phyloP scores from a whole-genome alignment of 1,284 basidiomycete genomes.

The Trichosporon asahii region DNA sequence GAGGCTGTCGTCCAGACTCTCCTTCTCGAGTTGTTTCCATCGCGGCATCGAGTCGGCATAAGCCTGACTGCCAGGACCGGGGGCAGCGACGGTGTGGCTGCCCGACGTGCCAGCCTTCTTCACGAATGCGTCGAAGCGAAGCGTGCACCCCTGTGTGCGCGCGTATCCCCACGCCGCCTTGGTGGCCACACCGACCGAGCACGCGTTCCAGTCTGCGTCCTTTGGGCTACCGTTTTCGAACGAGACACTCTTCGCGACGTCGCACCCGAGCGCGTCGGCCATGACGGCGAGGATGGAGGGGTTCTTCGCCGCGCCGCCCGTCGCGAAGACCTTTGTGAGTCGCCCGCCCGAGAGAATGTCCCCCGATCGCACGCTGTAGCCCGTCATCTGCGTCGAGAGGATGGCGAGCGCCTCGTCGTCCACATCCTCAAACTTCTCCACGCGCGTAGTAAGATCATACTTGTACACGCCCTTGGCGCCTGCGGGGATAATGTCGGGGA shows the following conservation, averaged over 20 bases:
- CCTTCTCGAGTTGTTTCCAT: conserved; percentile 35
- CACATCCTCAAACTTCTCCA: conserved; percentile 45
- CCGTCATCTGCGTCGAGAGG: conserved; percentile 76
- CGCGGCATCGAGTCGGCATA: conserved; percentile 31
- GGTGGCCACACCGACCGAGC: conserved; percentile 48
- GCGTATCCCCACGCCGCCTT: conserved; percentile 50
- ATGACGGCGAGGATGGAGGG: conserved; percentile 68
- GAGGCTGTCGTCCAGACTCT: conserved; percentile 9
- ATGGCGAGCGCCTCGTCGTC: conserved; percentile 71
- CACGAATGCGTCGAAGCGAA: conserved; percentile 22
- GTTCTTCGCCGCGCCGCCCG: conserved; percentile 77
- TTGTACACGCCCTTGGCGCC: conserved; percentile 41
- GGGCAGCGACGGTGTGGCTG: conserved; percentile 33
- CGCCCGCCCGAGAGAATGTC: conserved; percentile 62
- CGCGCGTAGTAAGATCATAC: conserved; percentile 32
- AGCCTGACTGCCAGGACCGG: conserved; percentile 23
- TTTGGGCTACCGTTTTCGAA: conserved; percentile 16
- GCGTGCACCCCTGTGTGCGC: conserved; percentile 14
- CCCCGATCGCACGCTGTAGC: conserved; percentile 39
- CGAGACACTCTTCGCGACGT: conserved; percentile 56
- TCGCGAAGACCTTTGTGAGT: conserved; percentile 68
- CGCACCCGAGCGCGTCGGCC: conserved; percentile 73
- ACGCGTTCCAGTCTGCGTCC: conserved; percentile 43
- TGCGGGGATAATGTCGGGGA: conserved; percentile 56
- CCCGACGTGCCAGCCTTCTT: conserved; percentile 27